Conservation (phyloP, 2,329 filamentous ascomycete genomes). For the Trichoderma asperellum region DNA sequence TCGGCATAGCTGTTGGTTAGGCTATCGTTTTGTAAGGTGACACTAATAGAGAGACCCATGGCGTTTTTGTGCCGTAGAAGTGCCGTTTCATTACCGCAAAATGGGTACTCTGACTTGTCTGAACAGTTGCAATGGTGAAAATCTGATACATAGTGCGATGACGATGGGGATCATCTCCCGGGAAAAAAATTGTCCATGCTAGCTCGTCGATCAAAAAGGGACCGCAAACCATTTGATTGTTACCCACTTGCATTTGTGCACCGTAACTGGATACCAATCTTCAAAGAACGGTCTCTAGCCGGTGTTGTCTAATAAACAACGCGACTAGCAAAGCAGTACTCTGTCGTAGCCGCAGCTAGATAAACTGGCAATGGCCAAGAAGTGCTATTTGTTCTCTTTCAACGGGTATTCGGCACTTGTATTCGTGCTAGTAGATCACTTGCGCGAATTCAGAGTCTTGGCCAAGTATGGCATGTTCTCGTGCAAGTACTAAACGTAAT, state of each 20-base stretch:
- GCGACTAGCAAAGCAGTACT: not conserved
- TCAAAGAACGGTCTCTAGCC: not conserved
- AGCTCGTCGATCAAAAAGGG: not conserved
- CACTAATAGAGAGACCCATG: slow-evolving; percentile 11
- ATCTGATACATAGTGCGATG: not conserved
- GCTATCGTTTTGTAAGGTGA: not conserved
- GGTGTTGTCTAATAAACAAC: not conserved
- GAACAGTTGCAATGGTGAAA: not conserved
- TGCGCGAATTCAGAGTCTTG: slow-evolving; percentile 8
- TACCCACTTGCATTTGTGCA: not conserved
- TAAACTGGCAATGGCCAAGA: not conserved
- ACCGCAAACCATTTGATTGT: not conserved
- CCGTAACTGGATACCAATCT: not conserved
- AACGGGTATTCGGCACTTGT: slow-evolving; percentile 9
- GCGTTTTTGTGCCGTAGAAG: slow-evolving; percentile 7
- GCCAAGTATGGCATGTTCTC: not conserved
- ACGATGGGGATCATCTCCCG: not conserved
- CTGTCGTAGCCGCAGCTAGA: not conserved
- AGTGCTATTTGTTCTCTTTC: not conserved
- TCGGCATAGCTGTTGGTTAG: not conserved
- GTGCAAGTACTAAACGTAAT: not conserved
- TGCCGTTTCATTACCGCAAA: not conserved
- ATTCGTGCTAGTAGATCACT: not conserved
- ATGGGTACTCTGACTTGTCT: not conserved
- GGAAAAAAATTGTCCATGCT: not conserved